A percentile compares a stretch with the other conserved stretches of the same genome.
Evolutionary conservation across 2,329 filamentous ascomycete species (phyloP).

Genomic region (Tolypocladium tundrense): DNA sequence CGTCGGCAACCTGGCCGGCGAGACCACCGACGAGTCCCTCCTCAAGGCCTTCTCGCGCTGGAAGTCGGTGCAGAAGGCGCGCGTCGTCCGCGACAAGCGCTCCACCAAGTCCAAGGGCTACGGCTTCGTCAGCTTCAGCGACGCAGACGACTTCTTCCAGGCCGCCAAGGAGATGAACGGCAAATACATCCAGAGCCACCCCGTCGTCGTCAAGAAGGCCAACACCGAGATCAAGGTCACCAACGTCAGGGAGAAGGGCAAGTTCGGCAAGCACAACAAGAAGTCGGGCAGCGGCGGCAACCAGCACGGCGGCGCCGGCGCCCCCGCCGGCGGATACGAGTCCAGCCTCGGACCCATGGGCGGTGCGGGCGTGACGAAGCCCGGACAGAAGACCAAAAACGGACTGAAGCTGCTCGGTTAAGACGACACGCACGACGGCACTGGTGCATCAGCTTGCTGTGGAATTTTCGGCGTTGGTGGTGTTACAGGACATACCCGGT

Average conservation of each 20-base stretch:
- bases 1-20: conserved; percentile 91
- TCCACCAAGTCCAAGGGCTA: conserved; percentile 95
- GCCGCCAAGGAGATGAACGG: conserved; percentile 97
- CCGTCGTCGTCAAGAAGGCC: conserved; percentile 75
- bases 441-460: neutral
- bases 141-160: conserved; percentile 92
- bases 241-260: conserved; percentile 51
- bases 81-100: conserved; percentile 89
- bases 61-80: conserved; percentile 79
- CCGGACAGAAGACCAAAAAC: conserved; percentile 58
- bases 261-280: conserved; percentile 21
- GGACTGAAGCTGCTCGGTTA: conserved; percentile 51
- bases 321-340: conserved; percentile 29
- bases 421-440: neutral
- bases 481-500: neutral
- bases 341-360: conserved; percentile 37
- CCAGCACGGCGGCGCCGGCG: conserved; percentile 6
- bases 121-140: conserved; percentile 91
- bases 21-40: conserved; percentile 92
- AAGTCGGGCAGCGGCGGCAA: conserved; percentile 18
- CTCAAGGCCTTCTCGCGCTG: conserved; percentile 90
- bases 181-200: conserved; percentile 98
- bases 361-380: conserved; percentile 47
- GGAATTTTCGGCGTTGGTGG: neutral
- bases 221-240: conserved; percentile 84